Evolutionary conservation across 1,284 basidiomycete species (phyloP).

Genomic region (Ustilago xerochloae): DNA sequence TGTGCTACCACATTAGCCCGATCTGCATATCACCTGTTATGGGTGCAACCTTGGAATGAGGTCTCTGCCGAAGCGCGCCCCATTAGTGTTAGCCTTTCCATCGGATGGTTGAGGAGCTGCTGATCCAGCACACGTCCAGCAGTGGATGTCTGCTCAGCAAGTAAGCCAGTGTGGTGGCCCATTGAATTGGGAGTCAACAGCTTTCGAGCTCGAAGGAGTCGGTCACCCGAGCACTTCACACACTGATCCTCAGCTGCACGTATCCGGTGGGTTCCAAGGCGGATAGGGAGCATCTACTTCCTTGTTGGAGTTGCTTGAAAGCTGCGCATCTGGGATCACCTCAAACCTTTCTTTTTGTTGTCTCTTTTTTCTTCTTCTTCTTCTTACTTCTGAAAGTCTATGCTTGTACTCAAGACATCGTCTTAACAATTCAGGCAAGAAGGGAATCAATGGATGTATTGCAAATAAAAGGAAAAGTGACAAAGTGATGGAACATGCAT

Average conservation of each 20-base stretch:
- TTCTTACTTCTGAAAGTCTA: not conserved
- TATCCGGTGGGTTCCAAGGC: slow-evolving; percentile 49
- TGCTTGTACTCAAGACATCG: not conserved
- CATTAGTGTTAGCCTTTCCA: slow-evolving; percentile 51
- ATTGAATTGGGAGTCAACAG: slow-evolving; percentile 38
- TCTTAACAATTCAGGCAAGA: no score
- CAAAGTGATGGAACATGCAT: slow-evolving; percentile 4
- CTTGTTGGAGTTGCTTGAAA: slow-evolving; percentile 47
- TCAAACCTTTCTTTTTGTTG: slow-evolving; percentile 49
- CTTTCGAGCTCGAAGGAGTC: slow-evolving; percentile 56
- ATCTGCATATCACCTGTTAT: slow-evolving; percentile 29
- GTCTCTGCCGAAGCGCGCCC: slow-evolving; percentile 54
- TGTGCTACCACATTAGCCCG: not conserved
- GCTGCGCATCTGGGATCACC: slow-evolving; percentile 47
- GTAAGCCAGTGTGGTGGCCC: slow-evolving; percentile 50
- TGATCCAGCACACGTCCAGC: slow-evolving; percentile 44
- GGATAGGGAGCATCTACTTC: slow-evolving; percentile 53
- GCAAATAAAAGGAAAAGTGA: not conserved
- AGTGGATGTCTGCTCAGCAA: slow-evolving; percentile 52
- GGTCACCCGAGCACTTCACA: slow-evolving; percentile 56
- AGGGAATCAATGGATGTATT: not conserved
- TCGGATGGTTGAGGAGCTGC: slow-evolving; percentile 55
- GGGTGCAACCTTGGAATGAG: slow-evolving; percentile 55
- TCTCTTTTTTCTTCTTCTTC: not conserved
- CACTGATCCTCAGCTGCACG: slow-evolving; percentile 57